Evolutionary conservation across 1,139 yeast genomes (phyloP), one percentile per base, ranked within the genome.

Genomic region (Geotrichum aggregatum): DNA sequence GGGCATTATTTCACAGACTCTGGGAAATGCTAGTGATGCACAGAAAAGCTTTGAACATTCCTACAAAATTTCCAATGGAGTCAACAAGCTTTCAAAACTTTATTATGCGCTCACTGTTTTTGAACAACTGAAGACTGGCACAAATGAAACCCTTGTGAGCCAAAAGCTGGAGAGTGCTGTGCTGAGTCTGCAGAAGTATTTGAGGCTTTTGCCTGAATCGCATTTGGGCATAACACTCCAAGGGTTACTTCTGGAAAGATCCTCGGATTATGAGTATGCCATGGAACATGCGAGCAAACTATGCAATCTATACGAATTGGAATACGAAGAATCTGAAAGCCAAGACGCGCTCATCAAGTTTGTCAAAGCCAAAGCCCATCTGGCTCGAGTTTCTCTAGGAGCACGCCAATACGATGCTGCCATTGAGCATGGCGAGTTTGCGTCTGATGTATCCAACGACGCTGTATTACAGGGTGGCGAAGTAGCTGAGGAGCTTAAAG

Each of bases 311-410:
- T 68, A 84, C 44, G 96, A 87, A 61, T 63, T 62, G 6, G 66
- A 76, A 33, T 87, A 81, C 63, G 94, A 86, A 57, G 70, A 69
- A 46, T 65, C 73, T 1, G 89, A 84, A 61, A 42, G 54, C 5
- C 73, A 74, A 53, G 78, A 74, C 5, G 74, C 74, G 1, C 66
- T 87, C 45, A 61, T 71, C 19, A 75, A 74, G 44, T 86, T 76
- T 67, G 82, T 83, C 1, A 69, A 71, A 41, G 79, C 85, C 3
- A 84, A 84, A 61, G 71, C 87, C 0, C 91, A 84, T 61, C 64
- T 82, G 41, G 84, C 96, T 0, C 76, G 98, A 61, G 71, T 86
- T 10, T 73, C 79, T 45, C 70, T 91, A 28, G 96, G 92, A 0
- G 59, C 70, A 10, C 75, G 74, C 1, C 66, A 80, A 2, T 87